Conservation (phyloP, 192 early-diverging fungal species). For the Rhizoclosmatium globosum region DNA sequence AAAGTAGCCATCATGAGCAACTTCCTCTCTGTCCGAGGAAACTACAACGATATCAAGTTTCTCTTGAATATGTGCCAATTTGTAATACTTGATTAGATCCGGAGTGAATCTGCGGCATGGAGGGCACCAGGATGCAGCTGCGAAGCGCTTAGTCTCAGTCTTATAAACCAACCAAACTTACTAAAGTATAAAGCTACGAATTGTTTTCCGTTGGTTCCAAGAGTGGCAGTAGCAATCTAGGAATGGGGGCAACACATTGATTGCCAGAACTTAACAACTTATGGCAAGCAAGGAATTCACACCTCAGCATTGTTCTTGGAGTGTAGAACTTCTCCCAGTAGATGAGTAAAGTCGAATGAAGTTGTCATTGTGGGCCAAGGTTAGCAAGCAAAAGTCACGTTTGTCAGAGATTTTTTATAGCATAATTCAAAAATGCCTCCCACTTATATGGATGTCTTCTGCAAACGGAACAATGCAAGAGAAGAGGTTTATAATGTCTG, state of each 20-base stretch:
- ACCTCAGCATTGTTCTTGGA: not conserved
- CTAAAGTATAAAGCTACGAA: slow-evolving; percentile 9
- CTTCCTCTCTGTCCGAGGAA: not conserved
- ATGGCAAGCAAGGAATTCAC: not conserved
- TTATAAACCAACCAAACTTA: not conserved
- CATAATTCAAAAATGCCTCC: too few relatives aligned
- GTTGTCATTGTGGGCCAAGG: not conserved
- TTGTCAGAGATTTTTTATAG: too few relatives aligned
- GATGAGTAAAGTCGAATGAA: not conserved
- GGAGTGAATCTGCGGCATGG: slow-evolving; percentile 9
- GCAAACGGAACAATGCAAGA: too few relatives aligned
- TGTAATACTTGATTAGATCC: slow-evolving; percentile 6
- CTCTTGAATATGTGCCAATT: not conserved
- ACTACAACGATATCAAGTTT: slow-evolving; percentile 22
- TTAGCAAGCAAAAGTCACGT: not conserved
- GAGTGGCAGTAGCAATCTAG: not conserved
- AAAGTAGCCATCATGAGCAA: not conserved
- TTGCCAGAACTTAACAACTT: not conserved
- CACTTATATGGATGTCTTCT: too few relatives aligned
- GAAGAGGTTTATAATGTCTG: too few relatives aligned
- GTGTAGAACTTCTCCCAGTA: not conserved
- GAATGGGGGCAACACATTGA: not conserved
- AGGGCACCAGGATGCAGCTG: slow-evolving; percentile 21
- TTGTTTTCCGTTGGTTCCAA: not conserved
- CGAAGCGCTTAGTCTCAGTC: not conserved